Percentiles rank a stretch among this genome's conserved stretches.
These are phyloP conservation scores for Verticillium albo-atrum DNA, from an alignment of 2,329 filamentous ascomycete genomes.

Conservation along the genomic window DNA sequence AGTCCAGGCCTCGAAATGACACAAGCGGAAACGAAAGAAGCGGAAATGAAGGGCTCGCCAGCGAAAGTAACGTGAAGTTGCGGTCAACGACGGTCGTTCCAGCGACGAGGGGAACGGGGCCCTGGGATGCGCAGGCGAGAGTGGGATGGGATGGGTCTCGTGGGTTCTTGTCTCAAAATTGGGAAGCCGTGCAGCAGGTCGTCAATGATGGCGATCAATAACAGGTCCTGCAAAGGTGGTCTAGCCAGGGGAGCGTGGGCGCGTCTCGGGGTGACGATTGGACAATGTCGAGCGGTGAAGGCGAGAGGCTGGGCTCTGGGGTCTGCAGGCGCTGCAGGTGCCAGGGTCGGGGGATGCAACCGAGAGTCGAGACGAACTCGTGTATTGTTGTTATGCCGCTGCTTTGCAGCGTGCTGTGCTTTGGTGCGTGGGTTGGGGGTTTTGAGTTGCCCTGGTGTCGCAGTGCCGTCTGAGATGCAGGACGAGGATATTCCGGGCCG, in stretches of 20 bases:
- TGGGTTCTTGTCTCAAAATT: background rate
- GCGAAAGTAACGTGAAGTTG: background rate
- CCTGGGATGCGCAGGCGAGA: background rate
- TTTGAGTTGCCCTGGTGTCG: background rate
- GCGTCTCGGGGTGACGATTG: background rate
- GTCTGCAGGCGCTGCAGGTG: background rate
- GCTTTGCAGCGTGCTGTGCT: background rate
- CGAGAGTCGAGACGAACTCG: background rate
- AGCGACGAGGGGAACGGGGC: background rate
- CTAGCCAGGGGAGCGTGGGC: conserved; percentile 1
- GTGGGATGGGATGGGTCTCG: background rate
- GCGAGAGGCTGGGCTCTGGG: background rate
- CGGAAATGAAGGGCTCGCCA: background rate
- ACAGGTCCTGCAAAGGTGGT: background rate
- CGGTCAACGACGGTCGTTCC: background rate
- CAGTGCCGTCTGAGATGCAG: background rate
- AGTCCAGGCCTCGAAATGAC: background rate
- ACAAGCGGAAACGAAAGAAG: background rate
- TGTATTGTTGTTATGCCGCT: background rate
- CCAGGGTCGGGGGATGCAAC: background rate
- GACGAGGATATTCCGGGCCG: background rate
- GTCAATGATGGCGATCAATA: background rate
- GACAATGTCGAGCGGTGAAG: background rate
- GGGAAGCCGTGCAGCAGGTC: background rate
- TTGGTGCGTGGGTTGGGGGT: background rate